These are phyloP conservation scores for Ruellia speciosa DNA, from an alignment of 305 asterid species.

Conservation along the genomic window DNA sequence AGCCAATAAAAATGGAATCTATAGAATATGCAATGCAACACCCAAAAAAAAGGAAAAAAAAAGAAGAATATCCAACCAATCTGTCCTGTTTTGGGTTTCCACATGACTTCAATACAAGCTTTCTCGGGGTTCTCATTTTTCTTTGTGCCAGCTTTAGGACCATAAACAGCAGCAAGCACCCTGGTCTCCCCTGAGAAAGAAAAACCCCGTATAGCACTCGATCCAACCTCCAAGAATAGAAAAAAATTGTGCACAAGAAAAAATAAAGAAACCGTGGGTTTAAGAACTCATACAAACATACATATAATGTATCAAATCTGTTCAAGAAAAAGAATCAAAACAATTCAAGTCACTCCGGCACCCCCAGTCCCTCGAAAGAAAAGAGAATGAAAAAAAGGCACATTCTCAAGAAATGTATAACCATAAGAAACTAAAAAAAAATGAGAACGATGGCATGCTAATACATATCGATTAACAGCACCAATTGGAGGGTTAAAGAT, in stretches of 20 bases:
- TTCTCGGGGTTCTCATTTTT: slow-evolving; percentile 92
- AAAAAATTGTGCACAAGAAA: background rate
- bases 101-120: slow-evolving; percentile 77
- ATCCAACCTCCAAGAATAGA: background rate
- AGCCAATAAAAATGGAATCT: background rate
- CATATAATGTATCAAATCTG: background rate
- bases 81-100: slow-evolving; percentile 87
- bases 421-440: too few relatives aligned
- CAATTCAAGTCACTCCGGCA: too few relatives aligned
- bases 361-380: too few relatives aligned
- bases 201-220: slow-evolving; percentile 1
- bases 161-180: slow-evolving; percentile 90
- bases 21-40: background rate
- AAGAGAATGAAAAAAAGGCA: too few relatives aligned
- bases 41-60: background rate
- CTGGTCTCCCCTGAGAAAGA: slow-evolving; percentile 64
- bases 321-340: too few relatives aligned
- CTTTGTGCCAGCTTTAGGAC: slow-evolving; percentile 88
- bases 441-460: too few relatives aligned
- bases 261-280: background rate
- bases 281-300: slow-evolving; percentile 1
- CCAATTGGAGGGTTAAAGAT: too few relatives aligned
- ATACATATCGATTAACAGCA: too few relatives aligned
- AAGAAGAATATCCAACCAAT: slow-evolving; percentile 38
- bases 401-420: too few relatives aligned